phyloP scores from a whole-genome alignment of 768 basidiomycete species.

The Panellus pusillus region DNA sequence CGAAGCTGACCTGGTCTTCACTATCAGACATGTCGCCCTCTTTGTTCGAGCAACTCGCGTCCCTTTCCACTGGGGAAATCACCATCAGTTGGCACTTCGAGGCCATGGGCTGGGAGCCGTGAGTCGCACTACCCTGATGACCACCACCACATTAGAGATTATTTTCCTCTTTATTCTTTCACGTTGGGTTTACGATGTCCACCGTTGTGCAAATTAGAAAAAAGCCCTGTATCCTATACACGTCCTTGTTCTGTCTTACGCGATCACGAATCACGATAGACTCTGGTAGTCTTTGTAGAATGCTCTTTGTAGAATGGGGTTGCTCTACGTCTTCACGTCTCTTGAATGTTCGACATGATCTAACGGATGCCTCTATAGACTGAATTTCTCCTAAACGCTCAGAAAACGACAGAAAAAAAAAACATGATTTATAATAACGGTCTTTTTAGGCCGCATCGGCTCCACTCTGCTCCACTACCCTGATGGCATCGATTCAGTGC shows the following conservation, averaged over 20 bases:
- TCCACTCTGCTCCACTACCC: too few relatives aligned
- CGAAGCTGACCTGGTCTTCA: neutral
- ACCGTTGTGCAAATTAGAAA: conserved; percentile 10
- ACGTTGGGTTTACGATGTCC: conserved; percentile 4
- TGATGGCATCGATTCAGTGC: too few relatives aligned
- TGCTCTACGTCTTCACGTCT: conserved; percentile 2
- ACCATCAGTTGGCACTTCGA: conserved; percentile 63
- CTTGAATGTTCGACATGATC: conserved; percentile 6
- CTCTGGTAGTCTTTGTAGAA: conserved; percentile 11
- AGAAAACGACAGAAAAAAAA: too few relatives aligned
- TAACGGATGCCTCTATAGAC: too few relatives aligned
- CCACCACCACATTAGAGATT: neutral
- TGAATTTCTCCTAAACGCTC: too few relatives aligned
- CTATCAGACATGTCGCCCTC: conserved; percentile 64
- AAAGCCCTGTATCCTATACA: conserved; percentile 17
- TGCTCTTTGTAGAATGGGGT: too few relatives aligned
- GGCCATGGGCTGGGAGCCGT: conserved; percentile 45
- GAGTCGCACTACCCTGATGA: conserved; percentile 8
- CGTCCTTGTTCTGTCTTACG: neutral
- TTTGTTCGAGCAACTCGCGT: conserved; percentile 54
- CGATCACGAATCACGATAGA: neutral
- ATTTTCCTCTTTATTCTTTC: neutral
- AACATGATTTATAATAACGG: too few relatives aligned
- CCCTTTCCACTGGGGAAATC: conserved; percentile 50
- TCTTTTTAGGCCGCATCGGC: too few relatives aligned